Percentiles rank a stretch among this genome's conserved stretches.
phyloP scores from a whole-genome alignment of 345 rosid species.

The Carallia pectinifolia region DNA sequence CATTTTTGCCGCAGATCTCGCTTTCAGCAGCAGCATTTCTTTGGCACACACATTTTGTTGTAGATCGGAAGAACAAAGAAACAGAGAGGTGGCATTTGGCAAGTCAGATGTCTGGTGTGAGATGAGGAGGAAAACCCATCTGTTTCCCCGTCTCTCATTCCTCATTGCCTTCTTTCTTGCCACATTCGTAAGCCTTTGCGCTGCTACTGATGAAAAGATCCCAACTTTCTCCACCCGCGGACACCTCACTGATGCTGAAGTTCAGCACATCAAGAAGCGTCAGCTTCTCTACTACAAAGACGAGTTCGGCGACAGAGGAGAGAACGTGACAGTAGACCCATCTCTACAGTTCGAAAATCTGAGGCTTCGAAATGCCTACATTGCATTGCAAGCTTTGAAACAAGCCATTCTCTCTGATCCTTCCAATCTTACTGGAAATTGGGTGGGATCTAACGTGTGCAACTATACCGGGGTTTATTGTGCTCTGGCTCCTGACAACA shows the following conservation, averaged over 20 bases:
- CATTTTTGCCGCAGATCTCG: slow-evolving; percentile 21
- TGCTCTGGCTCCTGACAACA: slow-evolving; percentile 57
- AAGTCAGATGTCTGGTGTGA: slow-evolving; percentile 66
- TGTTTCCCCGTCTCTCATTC: slow-evolving; percentile 23
- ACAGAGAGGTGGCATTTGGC: slow-evolving; percentile 26
- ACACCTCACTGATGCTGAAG: slow-evolving; percentile 56
- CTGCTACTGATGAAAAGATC: slow-evolving; percentile 27
- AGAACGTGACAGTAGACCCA: slow-evolving; percentile 67
- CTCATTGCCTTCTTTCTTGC: slow-evolving; percentile 18
- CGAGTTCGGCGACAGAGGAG: slow-evolving; percentile 86
- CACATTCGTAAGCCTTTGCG: slow-evolving; percentile 5
- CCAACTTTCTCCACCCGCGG: slow-evolving; percentile 41
- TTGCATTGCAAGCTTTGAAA: slow-evolving; percentile 87
- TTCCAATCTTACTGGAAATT: slow-evolving; percentile 48
- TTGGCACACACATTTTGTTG: background rate
- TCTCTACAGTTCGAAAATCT: slow-evolving; percentile 60
- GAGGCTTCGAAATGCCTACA: slow-evolving; percentile 57
- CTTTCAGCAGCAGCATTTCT: background rate
- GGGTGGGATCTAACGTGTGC: slow-evolving; percentile 75
- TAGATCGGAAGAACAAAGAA: background rate
- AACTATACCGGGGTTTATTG: slow-evolving; percentile 60
- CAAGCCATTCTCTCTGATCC: slow-evolving; percentile 86
- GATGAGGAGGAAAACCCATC: slow-evolving; percentile 63
- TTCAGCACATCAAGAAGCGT: slow-evolving; percentile 59
- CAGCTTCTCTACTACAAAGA: slow-evolving; percentile 93